Conservation (phyloP, 306 rosid genomes). For the Quercus berberidifolia region DNA sequence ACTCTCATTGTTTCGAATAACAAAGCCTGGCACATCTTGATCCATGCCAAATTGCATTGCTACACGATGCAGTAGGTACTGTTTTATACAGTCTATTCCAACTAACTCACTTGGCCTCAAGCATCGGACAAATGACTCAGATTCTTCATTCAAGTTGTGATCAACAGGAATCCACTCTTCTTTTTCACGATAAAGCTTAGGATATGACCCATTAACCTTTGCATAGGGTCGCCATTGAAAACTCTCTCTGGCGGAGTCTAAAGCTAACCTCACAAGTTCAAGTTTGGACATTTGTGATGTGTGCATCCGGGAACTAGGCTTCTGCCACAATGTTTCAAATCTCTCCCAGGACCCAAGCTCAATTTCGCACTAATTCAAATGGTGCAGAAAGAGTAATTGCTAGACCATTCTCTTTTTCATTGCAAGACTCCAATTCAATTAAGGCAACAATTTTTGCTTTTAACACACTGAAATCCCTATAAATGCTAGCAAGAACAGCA, state of each 20-base stretch:
- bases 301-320: not conserved
- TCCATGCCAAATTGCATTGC: constrained; percentile 35
- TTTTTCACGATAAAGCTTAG: not conserved
- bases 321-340: constrained; percentile 19
- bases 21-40: constrained; percentile 25
- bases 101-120: constrained; percentile 30
- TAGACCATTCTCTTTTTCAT: not conserved
- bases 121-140: constrained; percentile 28
- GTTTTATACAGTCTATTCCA: constrained; percentile 29
- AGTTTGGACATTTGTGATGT: not conserved
- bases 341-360: constrained; percentile 64
- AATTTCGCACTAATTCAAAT: constrained; percentile 40
- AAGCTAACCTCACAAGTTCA: not conserved
- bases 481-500: constrained; percentile 44
- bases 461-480: constrained; percentile 21
- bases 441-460: not conserved
- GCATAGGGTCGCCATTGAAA: constrained; percentile 46
- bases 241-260: constrained; percentile 12
- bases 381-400: constrained; percentile 23
- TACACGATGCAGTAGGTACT: constrained; percentile 42
- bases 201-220: constrained; percentile 7
- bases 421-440: not conserved
- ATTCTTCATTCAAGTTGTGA: constrained; percentile 2
- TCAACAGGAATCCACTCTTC: constrained; percentile 6
- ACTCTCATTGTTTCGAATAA: not conserved